Base-by-base conservation (phyloP, 768 basidiomycete species). In the Tylopilus balloui region DNA sequence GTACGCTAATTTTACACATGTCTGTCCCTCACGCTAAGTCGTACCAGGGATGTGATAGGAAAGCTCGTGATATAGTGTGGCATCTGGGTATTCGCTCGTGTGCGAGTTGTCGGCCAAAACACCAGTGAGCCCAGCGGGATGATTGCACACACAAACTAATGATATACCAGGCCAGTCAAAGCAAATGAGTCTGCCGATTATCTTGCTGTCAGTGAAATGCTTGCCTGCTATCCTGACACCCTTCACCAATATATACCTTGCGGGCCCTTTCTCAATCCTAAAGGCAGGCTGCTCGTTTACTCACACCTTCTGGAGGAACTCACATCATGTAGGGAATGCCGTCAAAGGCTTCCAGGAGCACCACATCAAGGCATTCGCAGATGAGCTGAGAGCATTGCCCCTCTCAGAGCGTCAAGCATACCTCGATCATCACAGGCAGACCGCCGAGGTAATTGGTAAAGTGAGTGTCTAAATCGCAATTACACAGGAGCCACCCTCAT, bases 1-100 rank as follows among this genome's bases (percentile, higher is more conserved):
- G 63, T 63, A 58, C 34, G 29, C 28, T 23, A 42, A 29, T 3
- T 34, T 23, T 6, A 25, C 23, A 17, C 31, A 3, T n/a, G n/a
- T 37, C 34, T 15, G 15, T 36, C 35, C 6, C 20, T 44, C 28
- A 20, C 39, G 3, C 42, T 47, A 36, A 61, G 25, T 19, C 19
- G 25, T 39, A 4, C 37, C 39, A 66, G 65, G 67, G 48, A 11
- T 66, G 65, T 23, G 42, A 56, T 13, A 53, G 38, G 35, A 56
- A 53, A 47, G 63, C 63, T 10, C 56, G 60, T 10, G 58, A 67
- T 36, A 65, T 51, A 14, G 50, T 67, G 23, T 68, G 67, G 67
- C 62, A 67, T 37, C 51, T 69, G 51, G 65, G 67, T 21, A 53
- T 65, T 49, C 65, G 69, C 21, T 67, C 63, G 15, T 70, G 67